Percentiles rank a stretch among this genome's conserved stretches.
Conservation (phyloP, 768 basidiomycete genomes). For the Udeniomyces megalosporus region DNA sequence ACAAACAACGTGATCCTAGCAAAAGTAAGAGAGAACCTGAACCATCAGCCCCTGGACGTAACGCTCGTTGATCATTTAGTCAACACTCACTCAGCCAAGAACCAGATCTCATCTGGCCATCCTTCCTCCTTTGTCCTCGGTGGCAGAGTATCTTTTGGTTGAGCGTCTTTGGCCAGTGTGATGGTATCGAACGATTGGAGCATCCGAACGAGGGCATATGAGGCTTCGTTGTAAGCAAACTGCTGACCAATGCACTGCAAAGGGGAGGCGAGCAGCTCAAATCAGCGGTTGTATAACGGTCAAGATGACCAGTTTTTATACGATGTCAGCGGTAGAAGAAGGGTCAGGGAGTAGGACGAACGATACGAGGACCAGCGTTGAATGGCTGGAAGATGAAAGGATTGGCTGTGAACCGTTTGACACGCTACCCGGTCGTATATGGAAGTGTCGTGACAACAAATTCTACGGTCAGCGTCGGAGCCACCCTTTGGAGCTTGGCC, state of each 20-base stretch:
- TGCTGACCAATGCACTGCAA: constrained; percentile 52
- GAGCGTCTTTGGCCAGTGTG: constrained; percentile 44
- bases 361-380: constrained; percentile 48
- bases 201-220: constrained; percentile 53
- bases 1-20: neutral
- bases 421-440: constrained; percentile 22
- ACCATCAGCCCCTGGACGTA: neutral
- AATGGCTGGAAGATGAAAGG: constrained; percentile 60
- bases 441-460: neutral
- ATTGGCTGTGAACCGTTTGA: constrained; percentile 41
- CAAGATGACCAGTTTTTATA: too few relatives aligned
- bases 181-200: constrained; percentile 50
- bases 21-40: too few relatives aligned
- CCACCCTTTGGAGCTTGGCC: too few relatives aligned
- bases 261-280: too few relatives aligned
- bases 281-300: too few relatives aligned
- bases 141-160: constrained; percentile 47
- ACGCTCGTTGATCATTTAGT: neutral
- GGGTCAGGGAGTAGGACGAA: constrained; percentile 2
- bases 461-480: too few relatives aligned
- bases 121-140: constrained; percentile 41
- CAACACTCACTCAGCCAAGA: neutral
- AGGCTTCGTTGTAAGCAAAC: constrained; percentile 59
- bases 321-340: constrained; percentile 9
- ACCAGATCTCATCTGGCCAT: constrained; percentile 2